phyloP scores from a whole-genome alignment of 1,139 yeast species.

The Meyerozyma elateridarum region DNA sequence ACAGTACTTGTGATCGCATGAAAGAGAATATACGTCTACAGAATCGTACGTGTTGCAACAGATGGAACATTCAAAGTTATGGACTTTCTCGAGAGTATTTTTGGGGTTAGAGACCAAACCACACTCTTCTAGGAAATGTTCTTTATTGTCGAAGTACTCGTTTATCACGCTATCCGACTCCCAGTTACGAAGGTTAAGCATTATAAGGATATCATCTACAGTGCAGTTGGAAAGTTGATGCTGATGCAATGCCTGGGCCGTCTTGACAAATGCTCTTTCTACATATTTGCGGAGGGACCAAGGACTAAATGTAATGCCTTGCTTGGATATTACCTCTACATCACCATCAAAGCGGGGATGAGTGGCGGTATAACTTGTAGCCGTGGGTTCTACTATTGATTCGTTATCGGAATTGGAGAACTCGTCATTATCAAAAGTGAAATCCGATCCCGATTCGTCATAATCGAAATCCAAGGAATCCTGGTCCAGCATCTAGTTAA shows the following conservation, averaged over 20 bases:
- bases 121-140: conserved; percentile 37
- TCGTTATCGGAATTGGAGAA: background rate
- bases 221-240: conserved; percentile 27
- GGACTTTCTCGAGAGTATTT: conserved; percentile 16
- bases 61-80: conserved; percentile 50
- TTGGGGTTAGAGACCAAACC: conserved; percentile 37
- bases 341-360: background rate
- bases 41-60: conserved; percentile 58
- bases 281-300: conserved; percentile 7
- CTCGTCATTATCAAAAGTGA: conserved; percentile 3
- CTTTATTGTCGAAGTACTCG: conserved; percentile 54
- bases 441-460: conserved; percentile 1
- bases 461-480: background rate
- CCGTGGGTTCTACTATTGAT: background rate
- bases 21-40: conserved; percentile 45
- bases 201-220: conserved; percentile 40
- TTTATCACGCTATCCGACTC: conserved; percentile 69
- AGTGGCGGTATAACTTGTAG: background rate
- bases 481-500: conserved; percentile 4
- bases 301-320: background rate
- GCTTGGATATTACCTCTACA: conserved; percentile 5
- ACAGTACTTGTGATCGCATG: conserved; percentile 73
- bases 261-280: conserved; percentile 8
- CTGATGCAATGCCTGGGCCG: conserved; percentile 8
- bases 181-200: conserved; percentile 67